A percentile compares a stretch with the other conserved stretches of the same genome.
Conservation (phyloP, 257 asterid genomes). For the Solanum corneliomulleri region DNA sequence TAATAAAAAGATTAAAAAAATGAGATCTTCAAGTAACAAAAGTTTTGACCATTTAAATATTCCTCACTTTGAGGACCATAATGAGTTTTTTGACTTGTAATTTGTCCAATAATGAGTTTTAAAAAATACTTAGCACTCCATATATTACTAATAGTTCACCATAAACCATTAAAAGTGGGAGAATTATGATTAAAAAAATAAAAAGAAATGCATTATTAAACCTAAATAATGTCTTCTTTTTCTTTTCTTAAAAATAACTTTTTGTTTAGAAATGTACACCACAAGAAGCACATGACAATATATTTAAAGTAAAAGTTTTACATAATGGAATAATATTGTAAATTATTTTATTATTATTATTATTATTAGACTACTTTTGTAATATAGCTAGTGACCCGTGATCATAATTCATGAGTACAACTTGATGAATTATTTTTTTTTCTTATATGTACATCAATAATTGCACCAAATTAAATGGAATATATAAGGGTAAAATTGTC, state of each 20-base stretch:
- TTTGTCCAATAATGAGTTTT: neutral
- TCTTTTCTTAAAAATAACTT: neutral
- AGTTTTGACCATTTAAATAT: neutral
- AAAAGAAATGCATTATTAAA: neutral
- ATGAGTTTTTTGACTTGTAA: neutral
- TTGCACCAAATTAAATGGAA: neutral
- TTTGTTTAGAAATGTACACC: neutral
- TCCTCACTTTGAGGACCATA: neutral
- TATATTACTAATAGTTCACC: neutral
- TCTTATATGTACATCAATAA: neutral
- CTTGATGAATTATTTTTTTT: neutral
- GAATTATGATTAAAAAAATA: neutral
- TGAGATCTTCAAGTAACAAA: neutral
- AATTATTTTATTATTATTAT: neutral
- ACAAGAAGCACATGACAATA: neutral
- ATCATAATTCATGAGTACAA: neutral
- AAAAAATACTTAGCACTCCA: neutral
- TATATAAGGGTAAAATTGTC: neutral
- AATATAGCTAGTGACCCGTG: neutral
- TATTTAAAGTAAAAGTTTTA: neutral
- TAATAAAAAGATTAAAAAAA: neutral
- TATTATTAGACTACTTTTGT: neutral
- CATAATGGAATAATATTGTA: neutral
- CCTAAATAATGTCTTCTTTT: neutral
- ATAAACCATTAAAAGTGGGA: neutral